Base-by-base conservation (phyloP, 192 early-diverging fungal genomes). In the Entomortierella chlamydospora region DNA sequence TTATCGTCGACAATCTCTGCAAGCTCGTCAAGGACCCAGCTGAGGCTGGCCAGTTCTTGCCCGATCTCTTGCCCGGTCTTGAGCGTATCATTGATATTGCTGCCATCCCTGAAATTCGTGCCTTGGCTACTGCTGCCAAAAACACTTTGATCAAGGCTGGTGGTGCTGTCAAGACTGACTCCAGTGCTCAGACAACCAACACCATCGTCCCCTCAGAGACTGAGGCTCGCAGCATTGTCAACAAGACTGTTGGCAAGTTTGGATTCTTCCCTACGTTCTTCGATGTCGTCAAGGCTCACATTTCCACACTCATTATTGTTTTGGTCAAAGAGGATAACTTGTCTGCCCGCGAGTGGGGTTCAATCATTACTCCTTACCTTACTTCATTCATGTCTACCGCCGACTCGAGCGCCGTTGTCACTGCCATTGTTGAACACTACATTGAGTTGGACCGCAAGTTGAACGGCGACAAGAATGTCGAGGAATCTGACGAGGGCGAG, bases 1-100 rank as follows among this genome's bases (percentile, higher is more conserved):
- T 94, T 72, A 93, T 95, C 68, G 93, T 95, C 79, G 92, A 94
- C 86, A 95, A 94, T 87, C 93, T 95, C 90, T 93, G 91, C 82
- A 94, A 93, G 85, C 86, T 95, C 34, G 92, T 94, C 70, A 90
- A 94, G 74, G 88, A 94, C 82, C 92, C 93, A 51, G 85, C 88
- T 54, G 90, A 92, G 65, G 92, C 92, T 57, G 89, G 89, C 71
- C 92, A 91, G 68, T 95, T 95, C 90, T 82, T 95, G 82, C 92
- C 92, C 64, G 78, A 86, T 23, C 85, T 95, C 34, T 81, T 94
- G 68, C 94, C 94, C 53, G 90, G 90, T 82, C 80, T 95, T 57
- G 90, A 94, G 59, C 87, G 90, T 70, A 90, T 92, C 59, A 87
- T 91, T 57, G 92, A 95, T 64, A 85, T 91, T 31, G 88, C 88